Evolutionary conservation across 2,329 filamentous ascomycete genomes (phyloP), one percentile per base, ranked within the genome.

Genomic region (Cryoendolithus antarcticus): DNA sequence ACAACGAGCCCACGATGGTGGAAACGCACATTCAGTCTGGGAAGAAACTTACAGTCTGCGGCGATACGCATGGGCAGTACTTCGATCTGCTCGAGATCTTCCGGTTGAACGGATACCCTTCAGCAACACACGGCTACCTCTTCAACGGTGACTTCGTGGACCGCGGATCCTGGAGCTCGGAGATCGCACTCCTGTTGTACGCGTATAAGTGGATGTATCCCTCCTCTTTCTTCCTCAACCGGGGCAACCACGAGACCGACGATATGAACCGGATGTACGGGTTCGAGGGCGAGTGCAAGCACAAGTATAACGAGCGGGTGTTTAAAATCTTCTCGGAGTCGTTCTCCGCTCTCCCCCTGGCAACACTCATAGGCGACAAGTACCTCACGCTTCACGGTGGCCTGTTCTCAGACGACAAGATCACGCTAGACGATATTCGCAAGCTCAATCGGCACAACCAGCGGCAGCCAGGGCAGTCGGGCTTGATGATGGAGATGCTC

Each of bases 401-500:
- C 49, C 72, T 96, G 34, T 95, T 96, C 72, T 96, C 89, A 1
- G 83, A 96, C 57, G 91, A 98, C 63, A 91, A 84, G 50, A 73
- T 89, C 47, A 88, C 84, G 1, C 67, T 98, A 38, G 85, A 96
- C 50, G 89, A 98, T 57, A 93, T 98, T 50, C 77, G 91, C 49
- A 93, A 93, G 65, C 70, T 96, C 42, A 80, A 96, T 63, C 74
- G 89, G 48, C 88, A 95, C 65, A 78, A 75, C 59, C 91, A 96
- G 64, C 75, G 85, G 45, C 89, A 96, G 56, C 89, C 91, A 2
- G 91, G 91, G 27, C 91, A 98, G 61, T 68, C 82, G 35, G 91
- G 91, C 9, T 67, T 98, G 53, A 98, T 98, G 91, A 98, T 98
- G 91, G 91, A 98, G 65, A 98, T 98, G 91, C 74, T 98, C 34